Evolutionary conservation across 2,329 filamentous ascomycete genomes (phyloP).

Genomic region (Coniochaeta ligniaria): DNA sequence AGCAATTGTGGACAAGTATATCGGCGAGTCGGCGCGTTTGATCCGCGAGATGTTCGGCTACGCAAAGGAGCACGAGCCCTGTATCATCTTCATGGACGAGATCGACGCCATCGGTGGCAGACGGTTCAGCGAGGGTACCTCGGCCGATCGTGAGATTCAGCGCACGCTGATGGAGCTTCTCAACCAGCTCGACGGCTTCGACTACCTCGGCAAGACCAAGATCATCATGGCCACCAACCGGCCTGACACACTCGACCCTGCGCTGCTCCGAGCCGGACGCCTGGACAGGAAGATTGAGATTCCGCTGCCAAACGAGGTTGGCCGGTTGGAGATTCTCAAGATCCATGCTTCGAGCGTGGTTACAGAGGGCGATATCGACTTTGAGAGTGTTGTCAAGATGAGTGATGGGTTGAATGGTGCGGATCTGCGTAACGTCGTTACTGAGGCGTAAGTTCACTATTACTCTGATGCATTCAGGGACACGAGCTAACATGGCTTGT

Average conservation of each 20-base stretch:
- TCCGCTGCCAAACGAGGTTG: slow-evolving; percentile 92
- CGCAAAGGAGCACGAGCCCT: slow-evolving; percentile 97
- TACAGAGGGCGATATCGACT: slow-evolving; percentile 92
- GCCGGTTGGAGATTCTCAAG: slow-evolving; percentile 93
- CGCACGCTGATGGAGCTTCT: slow-evolving; percentile 97
- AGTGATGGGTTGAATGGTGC: slow-evolving; percentile 96
- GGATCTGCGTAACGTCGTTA: slow-evolving; percentile 95
- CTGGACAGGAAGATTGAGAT: slow-evolving; percentile 98
- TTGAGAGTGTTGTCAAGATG: slow-evolving; percentile 99
- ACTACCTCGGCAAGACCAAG: slow-evolving; percentile 98
- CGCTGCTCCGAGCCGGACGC: slow-evolving; percentile 83
- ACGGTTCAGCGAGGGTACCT: slow-evolving; percentile 94
- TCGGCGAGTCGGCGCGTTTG: slow-evolving; percentile 92
- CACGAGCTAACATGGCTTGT: slow-evolving; percentile 7
- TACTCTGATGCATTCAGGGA: background rate
- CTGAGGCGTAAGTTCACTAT: slow-evolving; percentile 73
- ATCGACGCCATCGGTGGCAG: slow-evolving; percentile 98
- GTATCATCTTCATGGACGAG: slow-evolving; percentile 99
- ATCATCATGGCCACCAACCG: slow-evolving; percentile 99
- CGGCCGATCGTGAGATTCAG: slow-evolving; percentile 96
- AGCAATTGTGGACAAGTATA: slow-evolving; percentile 99
- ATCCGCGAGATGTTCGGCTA: slow-evolving; percentile 99
- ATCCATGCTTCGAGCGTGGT: slow-evolving; percentile 85
- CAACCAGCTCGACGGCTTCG: slow-evolving; percentile 97
- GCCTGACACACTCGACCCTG: slow-evolving; percentile 91